Percentiles rank a stretch among this genome's conserved stretches.
These are phyloP conservation scores for Agastache rugosa DNA, from an alignment of 257 asterid genomes.

Conservation along the genomic window DNA sequence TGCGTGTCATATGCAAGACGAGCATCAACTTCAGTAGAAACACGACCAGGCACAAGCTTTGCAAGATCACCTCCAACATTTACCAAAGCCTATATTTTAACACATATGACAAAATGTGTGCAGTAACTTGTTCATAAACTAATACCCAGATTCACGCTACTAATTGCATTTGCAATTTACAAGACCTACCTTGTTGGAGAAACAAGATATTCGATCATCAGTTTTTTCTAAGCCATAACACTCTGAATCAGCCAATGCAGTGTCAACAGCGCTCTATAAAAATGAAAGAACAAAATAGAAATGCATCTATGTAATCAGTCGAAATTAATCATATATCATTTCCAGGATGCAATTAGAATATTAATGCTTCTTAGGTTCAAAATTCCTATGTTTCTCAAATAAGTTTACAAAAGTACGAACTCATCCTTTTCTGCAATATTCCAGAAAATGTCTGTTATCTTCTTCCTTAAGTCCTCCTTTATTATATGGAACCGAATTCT, in stretches of 20 bases:
- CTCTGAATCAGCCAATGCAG: constrained; percentile 82
- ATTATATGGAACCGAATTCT: not conserved
- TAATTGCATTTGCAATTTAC: constrained; percentile 8
- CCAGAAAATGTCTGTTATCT: not conserved
- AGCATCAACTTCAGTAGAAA: constrained; percentile 98
- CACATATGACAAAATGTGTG: not conserved
- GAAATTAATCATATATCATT: too few relatives aligned
- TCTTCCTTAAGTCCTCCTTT: not conserved
- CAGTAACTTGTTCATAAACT: not conserved
- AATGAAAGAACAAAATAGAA: too few relatives aligned
- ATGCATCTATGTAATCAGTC: too few relatives aligned
- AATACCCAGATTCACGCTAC: not conserved
- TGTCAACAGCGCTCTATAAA: constrained; percentile 32
- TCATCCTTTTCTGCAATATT: not conserved
- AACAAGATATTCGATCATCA: constrained; percentile 49
- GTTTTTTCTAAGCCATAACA: constrained; percentile 64
- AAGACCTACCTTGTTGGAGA: constrained; percentile 30
- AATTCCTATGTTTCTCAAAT: not conserved
- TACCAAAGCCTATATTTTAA: constrained; percentile 67
- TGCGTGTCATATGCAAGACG: constrained; percentile 93
- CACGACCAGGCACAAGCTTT: constrained; percentile 96
- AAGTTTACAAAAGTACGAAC: not conserved
- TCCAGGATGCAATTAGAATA: not conserved
- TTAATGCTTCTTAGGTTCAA: not conserved
- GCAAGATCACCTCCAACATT: constrained; percentile 93